Base-by-base conservation (phyloP, 2,329 filamentous ascomycete genomes). In the Fusarium sarcochroum region DNA sequence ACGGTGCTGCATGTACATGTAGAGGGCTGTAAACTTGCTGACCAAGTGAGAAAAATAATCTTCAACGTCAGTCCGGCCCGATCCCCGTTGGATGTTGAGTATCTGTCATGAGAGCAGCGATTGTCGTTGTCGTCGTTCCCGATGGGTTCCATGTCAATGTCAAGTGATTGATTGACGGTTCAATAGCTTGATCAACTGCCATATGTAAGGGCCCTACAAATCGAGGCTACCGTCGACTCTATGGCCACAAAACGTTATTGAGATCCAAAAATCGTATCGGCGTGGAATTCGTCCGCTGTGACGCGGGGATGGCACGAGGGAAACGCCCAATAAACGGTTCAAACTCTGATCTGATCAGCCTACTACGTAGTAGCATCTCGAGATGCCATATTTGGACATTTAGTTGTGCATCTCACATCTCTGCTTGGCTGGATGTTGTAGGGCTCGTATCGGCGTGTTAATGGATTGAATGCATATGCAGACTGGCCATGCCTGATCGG, bases 371-470 rank as follows among this genome's bases (percentile, higher is more conserved):
- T n/a, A 37, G 44, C 52, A 64, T 65, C 46, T 41, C 21, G 45
- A 56, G 34, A 66, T 66, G n/a, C 55, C 62, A 66, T 61, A 46
- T 61, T 66, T 66, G 61, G 47, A 48, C 21, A 37, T 65, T 30
- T 34, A 20, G 27, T 38, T 49, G 17, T 46, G 38, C 45, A 58
- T 47, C 45, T 45, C 23, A 47, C 27, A 51, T 46, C 45, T 63
- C 46, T 58, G 45, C 55, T 51, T 61, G 62, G 63, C 30, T 55
- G 44, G 35, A 25, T 34, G 37, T 40, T 41, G 37, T 69, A 69
- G 57, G 66, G 61, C 66, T 69, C 66, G 66, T 69, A 69, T 69
- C 61, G 51, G 66, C 61, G 54, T 55, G 54, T 37, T 55, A 34
- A 66, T 57, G 51, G 63, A 63, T 59, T 51, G 44, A 56, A 59